Percentiles rank a stretch among this genome's conserved stretches.
phyloP scores from a whole-genome alignment of 2,329 filamentous ascomycete genomes.

The Cordyceps fumosorosea region DNA sequence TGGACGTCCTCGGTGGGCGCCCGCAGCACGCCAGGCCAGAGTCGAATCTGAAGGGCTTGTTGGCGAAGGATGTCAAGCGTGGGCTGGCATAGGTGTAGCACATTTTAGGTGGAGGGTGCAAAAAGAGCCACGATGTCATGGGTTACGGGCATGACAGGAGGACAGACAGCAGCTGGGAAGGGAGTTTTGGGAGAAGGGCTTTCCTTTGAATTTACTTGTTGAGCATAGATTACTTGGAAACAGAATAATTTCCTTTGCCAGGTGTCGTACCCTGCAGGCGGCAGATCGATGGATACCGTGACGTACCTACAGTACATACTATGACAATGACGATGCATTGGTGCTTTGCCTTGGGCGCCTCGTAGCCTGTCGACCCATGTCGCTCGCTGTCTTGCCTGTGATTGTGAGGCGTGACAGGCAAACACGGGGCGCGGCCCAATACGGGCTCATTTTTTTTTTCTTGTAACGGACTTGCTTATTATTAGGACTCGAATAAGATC shows the following conservation, averaged over 20 bases:
- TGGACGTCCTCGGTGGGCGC: constrained; percentile 77
- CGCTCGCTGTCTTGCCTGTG: neutral
- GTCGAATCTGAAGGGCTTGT: constrained; percentile 41
- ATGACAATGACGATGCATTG: neutral
- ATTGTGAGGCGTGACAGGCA: neutral
- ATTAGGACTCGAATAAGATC: neutral
- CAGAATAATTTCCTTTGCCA: neutral
- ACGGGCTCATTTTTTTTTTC: neutral
- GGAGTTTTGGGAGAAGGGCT: neutral
- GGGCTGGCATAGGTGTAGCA: constrained; percentile 27
- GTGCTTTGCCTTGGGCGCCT: neutral
- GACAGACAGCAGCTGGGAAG: neutral
- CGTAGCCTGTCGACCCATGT: neutral
- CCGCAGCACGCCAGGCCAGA: constrained; percentile 47
- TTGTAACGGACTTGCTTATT: neutral
- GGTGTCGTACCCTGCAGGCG: neutral
- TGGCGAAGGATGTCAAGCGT: constrained; percentile 56
- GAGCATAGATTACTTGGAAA: neutral
- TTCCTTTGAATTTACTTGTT: neutral
- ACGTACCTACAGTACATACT: neutral
- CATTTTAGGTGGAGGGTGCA: neutral
- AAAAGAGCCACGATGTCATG: neutral
- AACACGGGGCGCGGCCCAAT: no score
- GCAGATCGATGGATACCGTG: neutral
- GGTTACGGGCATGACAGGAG: neutral